Evolutionary conservation across 345 rosid genomes (phyloP), one percentile per base, ranked within the genome.

Genomic region (Passiflora organensis): DNA sequence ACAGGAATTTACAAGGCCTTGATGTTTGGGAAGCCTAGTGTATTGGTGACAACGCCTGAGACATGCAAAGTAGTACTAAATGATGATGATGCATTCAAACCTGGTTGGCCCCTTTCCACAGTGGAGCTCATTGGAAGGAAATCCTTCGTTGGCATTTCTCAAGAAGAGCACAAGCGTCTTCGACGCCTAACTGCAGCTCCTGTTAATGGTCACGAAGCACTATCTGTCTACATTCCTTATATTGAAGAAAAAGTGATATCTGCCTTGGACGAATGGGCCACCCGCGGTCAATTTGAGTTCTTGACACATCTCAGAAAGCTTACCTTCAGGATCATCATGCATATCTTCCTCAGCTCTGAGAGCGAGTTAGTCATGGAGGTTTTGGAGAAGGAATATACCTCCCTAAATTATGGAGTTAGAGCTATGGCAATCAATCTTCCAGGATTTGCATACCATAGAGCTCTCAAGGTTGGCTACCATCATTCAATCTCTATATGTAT

Each of bases 391-490:
- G 86, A 87, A 62, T 91, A 85, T 59, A 83, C 95, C 0, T 47
- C 66, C 1, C 94, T 91, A 42, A 91, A 91, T 59, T 67, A 68
- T 32, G 97, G 96, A 49, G 82, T 91, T 56, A 66, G 97, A 63
- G 89, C 96, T 53, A 85, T 87, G 97, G 84, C 87, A 9, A 76
- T 91, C 63, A 87, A 87, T 68, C 19, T 87, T 56, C 97, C 95
- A 0, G 97, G 97, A 13, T 91, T 91, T 59, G 86, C 87, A 53
- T 91, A 83, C 72, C 68, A 87, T 58, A 72, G 71, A 55, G 97
- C 96, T 25, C 81, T 87, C 12, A 87, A 85, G 94, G 97, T 86
- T 34, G 37, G 10, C 28, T 2, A 16, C 28, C 6, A 38, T 38
- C 17, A 4, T 14, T 41, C 48, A 14, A 17, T n/a, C 15, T 9